A percentile compares a stretch with the other conserved stretches of the same genome.
Conservation (phyloP, 2,329 filamentous ascomycete genomes). For the Gliomastix tumulicola region DNA sequence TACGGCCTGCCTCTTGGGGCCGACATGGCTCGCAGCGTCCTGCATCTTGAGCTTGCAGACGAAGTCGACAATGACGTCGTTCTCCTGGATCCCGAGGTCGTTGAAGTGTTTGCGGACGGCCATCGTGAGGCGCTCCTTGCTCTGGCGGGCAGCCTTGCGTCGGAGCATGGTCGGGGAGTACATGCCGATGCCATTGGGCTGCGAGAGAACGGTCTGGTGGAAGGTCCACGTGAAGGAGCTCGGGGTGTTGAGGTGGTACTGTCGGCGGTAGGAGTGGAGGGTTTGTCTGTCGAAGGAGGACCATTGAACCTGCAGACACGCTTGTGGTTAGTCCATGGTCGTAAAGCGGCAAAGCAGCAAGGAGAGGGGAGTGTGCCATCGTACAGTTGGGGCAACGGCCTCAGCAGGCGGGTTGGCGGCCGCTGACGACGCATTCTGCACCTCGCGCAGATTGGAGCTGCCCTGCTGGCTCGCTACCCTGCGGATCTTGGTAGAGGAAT, state of each 20-base stretch:
- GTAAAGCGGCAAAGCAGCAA: slow-evolving; percentile 1
- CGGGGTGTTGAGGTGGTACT: slow-evolving; percentile 64
- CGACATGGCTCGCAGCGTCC: slow-evolving; percentile 14
- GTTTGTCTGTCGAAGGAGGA: slow-evolving; percentile 57
- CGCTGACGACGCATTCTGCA: slow-evolving; percentile 28
- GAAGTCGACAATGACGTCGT: slow-evolving; percentile 74
- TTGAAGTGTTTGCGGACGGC: slow-evolving; percentile 80
- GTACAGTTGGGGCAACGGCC: slow-evolving; percentile 22
- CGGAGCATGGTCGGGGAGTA: slow-evolving; percentile 70
- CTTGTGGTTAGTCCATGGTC: no score
- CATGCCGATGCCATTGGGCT: slow-evolving; percentile 57
- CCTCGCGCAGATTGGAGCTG: slow-evolving; percentile 36
- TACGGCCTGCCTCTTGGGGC: no score
- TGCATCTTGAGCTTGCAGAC: slow-evolving; percentile 57
- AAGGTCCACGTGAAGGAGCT: slow-evolving; percentile 61
- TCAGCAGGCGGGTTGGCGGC: slow-evolving; percentile 17
- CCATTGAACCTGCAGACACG: slow-evolving; percentile 65
- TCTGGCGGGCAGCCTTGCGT: slow-evolving; percentile 56
- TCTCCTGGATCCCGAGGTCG: slow-evolving; percentile 69
- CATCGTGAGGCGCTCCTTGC: slow-evolving; percentile 65
- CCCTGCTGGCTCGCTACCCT: slow-evolving; percentile 46
- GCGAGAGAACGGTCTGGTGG: slow-evolving; percentile 53
- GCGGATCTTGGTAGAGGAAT: slow-evolving; percentile 46
- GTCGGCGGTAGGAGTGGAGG: slow-evolving; percentile 69
- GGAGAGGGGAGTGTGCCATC: slow-evolving; percentile 9